phyloP scores from a whole-genome alignment of 805 yeast species.

The Wickerhamiella nectarea region DNA sequence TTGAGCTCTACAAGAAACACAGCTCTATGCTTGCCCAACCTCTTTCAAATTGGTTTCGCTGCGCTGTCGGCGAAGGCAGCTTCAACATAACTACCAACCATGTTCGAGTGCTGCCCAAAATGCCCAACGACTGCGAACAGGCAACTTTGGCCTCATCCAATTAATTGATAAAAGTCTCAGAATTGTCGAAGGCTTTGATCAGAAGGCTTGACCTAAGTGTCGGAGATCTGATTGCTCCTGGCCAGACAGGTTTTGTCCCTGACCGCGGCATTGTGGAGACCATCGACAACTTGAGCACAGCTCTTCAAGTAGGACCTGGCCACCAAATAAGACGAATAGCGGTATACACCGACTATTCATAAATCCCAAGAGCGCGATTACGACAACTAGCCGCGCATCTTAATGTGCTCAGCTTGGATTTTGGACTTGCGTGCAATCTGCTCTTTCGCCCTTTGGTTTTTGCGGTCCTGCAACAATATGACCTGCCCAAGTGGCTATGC shows the following conservation, averaged over 20 bases:
- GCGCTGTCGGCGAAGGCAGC: background rate
- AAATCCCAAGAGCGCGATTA: too few relatives aligned
- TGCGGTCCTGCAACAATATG: background rate
- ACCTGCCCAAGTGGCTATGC: background rate
- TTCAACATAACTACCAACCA: background rate
- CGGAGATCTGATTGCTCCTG: background rate
- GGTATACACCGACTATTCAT: too few relatives aligned
- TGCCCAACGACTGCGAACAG: background rate
- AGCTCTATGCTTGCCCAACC: too few relatives aligned
- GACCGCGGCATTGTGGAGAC: background rate
- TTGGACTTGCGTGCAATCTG: background rate
- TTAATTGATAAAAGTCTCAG: background rate
- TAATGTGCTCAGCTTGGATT: background rate
- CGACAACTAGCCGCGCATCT: too few relatives aligned
- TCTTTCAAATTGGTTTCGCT: too few relatives aligned
- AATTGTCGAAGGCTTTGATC: background rate
- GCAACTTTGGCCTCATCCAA: background rate
- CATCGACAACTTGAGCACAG: background rate
- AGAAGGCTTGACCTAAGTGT: background rate
- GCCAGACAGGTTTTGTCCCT: conserved; percentile 3
- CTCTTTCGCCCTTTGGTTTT: background rate
- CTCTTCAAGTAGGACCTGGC: background rate
- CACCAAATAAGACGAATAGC: background rate
- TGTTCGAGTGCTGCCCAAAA: background rate
- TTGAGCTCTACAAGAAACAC: too few relatives aligned